Conservation (phyloP, 257 asterid genomes). For the Salvia splendens region DNA sequence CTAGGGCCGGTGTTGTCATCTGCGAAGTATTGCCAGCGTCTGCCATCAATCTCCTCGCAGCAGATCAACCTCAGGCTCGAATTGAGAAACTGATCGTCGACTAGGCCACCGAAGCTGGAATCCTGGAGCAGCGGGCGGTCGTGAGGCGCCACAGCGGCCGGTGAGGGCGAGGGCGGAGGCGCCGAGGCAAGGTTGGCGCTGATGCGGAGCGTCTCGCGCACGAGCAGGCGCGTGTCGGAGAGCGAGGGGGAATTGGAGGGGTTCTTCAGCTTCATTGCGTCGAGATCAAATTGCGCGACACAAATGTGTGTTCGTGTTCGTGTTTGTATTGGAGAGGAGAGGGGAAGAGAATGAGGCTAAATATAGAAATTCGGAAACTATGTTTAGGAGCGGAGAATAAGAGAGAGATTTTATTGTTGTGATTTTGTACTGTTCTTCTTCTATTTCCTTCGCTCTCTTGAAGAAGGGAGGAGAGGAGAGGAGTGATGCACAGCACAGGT, state of each 20-base stretch:
- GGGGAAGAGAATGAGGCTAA: slow-evolving; percentile 9
- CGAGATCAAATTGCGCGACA: slow-evolving; percentile 24
- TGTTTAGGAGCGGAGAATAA: slow-evolving; percentile 40
- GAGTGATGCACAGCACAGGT: neutral
- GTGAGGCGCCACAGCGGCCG: slow-evolving; percentile 27
- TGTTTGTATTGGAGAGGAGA: neutral
- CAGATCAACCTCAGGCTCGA: slow-evolving; percentile 82
- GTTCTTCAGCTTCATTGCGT: slow-evolving; percentile 69
- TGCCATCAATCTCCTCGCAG: slow-evolving; percentile 91
- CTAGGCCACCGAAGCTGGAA: slow-evolving; percentile 60
- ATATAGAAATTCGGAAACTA: slow-evolving; percentile 23
- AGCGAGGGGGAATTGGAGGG: slow-evolving; percentile 66
- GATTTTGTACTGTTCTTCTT: slow-evolving; percentile 30
- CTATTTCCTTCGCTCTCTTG: neutral
- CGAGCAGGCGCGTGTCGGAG: slow-evolving; percentile 71
- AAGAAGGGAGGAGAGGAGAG: slow-evolving; percentile 19
- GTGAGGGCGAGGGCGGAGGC: slow-evolving; percentile 45
- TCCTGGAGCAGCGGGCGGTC: slow-evolving; percentile 40
- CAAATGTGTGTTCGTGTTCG: slow-evolving; percentile 5
- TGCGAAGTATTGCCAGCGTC: slow-evolving; percentile 82
- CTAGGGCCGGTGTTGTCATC: slow-evolving; percentile 36
- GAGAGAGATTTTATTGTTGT: slow-evolving; percentile 39
- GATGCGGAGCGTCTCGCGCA: slow-evolving; percentile 91
- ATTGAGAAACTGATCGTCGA: slow-evolving; percentile 60
- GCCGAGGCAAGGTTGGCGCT: slow-evolving; percentile 97